Percentiles rank a stretch among this genome's conserved stretches.
Evolutionary conservation across 106 monocot genomes (phyloP).

Genomic region (Dendrobium chrysotoxum): DNA sequence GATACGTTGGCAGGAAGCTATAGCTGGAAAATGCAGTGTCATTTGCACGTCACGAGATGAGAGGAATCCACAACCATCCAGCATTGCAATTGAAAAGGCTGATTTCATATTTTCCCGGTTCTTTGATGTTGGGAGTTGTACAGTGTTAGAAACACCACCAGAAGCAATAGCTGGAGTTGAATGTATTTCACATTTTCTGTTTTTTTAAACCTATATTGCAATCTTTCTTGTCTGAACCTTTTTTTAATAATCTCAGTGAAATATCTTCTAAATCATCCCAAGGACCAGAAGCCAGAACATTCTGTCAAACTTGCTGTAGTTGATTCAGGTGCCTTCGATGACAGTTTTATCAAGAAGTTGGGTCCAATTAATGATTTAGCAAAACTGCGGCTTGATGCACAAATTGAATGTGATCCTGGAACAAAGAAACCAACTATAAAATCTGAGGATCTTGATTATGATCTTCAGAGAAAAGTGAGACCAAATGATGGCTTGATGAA

Average conservation of each 20-base stretch:
- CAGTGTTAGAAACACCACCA: constrained; percentile 27
- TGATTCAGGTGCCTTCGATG: constrained; percentile 5
- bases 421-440: not conserved
- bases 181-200: constrained; percentile 15
- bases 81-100: constrained; percentile 26
- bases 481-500: not conserved
- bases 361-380: not conserved
- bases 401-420: not conserved
- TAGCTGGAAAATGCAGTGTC: constrained; percentile 55
- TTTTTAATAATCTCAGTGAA: constrained; percentile 18
- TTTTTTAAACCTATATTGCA: not conserved
- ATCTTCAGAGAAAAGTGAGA: not conserved
- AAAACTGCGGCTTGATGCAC: not conserved
- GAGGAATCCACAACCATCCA: constrained; percentile 43
- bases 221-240: not conserved
- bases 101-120: constrained; percentile 34
- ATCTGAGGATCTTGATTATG: constrained; percentile 6
- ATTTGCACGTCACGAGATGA: constrained; percentile 40
- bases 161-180: constrained; percentile 44
- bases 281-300: constrained; percentile 7
- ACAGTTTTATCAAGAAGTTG: constrained; percentile 5
- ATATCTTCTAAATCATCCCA: constrained; percentile 23
- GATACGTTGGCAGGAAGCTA: constrained; percentile 34
- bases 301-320: constrained; percentile 6
- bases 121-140: constrained; percentile 44